Conservation (phyloP, 2,329 filamentous ascomycete genomes). For the Nannizziopsis arthrosporioides region DNA sequence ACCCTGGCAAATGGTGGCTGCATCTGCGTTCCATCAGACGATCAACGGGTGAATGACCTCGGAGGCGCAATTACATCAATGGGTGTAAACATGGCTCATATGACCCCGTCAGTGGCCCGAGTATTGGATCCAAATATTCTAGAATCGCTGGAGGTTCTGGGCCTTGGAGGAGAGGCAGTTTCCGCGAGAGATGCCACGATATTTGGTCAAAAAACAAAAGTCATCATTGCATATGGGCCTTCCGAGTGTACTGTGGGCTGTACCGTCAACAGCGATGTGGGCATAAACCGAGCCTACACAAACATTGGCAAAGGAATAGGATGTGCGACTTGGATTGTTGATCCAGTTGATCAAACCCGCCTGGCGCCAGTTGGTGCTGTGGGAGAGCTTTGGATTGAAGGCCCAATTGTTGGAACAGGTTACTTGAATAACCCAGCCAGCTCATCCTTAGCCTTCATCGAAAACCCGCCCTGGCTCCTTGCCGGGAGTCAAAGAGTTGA, state of each 20-base stretch:
- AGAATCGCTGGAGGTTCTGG: slow-evolving; percentile 30
- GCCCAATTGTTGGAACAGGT: slow-evolving; percentile 37
- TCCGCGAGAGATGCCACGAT: slow-evolving; percentile 31
- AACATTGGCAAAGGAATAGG: slow-evolving; percentile 26
- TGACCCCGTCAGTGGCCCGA: slow-evolving; percentile 50
- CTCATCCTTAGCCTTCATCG: slow-evolving; percentile 44
- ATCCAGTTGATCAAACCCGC: slow-evolving; percentile 24
- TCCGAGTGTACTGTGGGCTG: slow-evolving; percentile 35
- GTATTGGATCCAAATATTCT: slow-evolving; percentile 35
- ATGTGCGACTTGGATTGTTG: slow-evolving; percentile 28
- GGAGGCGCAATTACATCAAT: slow-evolving; percentile 40
- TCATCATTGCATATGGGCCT: slow-evolving; percentile 37
- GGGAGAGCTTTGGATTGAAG: slow-evolving; percentile 51
- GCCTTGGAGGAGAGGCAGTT: slow-evolving; percentile 37
- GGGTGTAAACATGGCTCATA: slow-evolving; percentile 44
- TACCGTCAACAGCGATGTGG: slow-evolving; percentile 29
- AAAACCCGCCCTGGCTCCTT: slow-evolving; percentile 29
- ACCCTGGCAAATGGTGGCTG: slow-evolving; percentile 47
- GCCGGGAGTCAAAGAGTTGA: slow-evolving; percentile 1
- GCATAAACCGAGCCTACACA: slow-evolving; percentile 26
- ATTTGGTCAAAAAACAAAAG: slow-evolving; percentile 33
- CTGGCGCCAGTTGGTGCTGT: slow-evolving; percentile 45
- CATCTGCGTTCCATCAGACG: slow-evolving; percentile 46
- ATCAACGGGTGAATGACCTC: slow-evolving; percentile 41
- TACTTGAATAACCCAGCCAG: slow-evolving; percentile 30